Conservation (phyloP, 2,329 filamentous ascomycete species). For the Leptographium radiaticola region DNA sequence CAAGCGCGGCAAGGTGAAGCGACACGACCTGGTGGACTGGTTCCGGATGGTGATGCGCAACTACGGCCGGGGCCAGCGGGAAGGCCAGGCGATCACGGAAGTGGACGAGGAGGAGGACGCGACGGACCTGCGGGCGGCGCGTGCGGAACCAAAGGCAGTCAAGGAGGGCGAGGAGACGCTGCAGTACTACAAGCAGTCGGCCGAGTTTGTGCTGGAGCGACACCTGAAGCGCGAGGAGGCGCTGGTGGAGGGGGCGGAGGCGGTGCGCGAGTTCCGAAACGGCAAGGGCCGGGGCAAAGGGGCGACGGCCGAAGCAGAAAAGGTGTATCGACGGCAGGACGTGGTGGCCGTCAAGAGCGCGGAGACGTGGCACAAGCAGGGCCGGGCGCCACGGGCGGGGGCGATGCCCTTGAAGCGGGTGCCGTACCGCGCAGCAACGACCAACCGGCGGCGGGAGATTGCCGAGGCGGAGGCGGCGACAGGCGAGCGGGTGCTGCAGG, state of each 20-base stretch:
- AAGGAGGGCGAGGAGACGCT: slow-evolving; percentile 70
- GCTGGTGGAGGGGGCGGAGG: slow-evolving; percentile 51
- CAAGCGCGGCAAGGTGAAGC: slow-evolving; percentile 61
- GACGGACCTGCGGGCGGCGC: slow-evolving; percentile 60
- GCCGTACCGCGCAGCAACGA: slow-evolving; percentile 80
- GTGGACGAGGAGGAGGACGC: slow-evolving; percentile 69
- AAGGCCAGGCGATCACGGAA: slow-evolving; percentile 44
- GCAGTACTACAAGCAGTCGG: slow-evolving; percentile 76
- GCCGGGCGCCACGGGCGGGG: slow-evolving; percentile 58
- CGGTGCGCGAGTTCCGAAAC: slow-evolving; percentile 59
- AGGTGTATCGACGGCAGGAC: slow-evolving; percentile 68
- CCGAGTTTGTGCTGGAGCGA: slow-evolving; percentile 72
- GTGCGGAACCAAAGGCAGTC: slow-evolving; percentile 59
- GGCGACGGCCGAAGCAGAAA: slow-evolving; percentile 48
- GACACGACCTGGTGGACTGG: slow-evolving; percentile 75
- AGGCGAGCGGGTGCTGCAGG: slow-evolving; percentile 75
- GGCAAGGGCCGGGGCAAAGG: slow-evolving; percentile 57
- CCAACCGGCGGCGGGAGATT: slow-evolving; percentile 75
- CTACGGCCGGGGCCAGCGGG: slow-evolving; percentile 41
- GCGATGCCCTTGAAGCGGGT: slow-evolving; percentile 72
- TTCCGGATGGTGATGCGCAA: slow-evolving; percentile 61
- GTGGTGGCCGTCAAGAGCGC: slow-evolving; percentile 77
- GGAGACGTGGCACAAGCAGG: slow-evolving; percentile 97
- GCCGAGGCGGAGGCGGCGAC: slow-evolving; percentile 70
- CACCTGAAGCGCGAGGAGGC: slow-evolving; percentile 91